Conservation (phyloP, 2,329 filamentous ascomycete species). For the Aspergillus ibericus region DNA sequence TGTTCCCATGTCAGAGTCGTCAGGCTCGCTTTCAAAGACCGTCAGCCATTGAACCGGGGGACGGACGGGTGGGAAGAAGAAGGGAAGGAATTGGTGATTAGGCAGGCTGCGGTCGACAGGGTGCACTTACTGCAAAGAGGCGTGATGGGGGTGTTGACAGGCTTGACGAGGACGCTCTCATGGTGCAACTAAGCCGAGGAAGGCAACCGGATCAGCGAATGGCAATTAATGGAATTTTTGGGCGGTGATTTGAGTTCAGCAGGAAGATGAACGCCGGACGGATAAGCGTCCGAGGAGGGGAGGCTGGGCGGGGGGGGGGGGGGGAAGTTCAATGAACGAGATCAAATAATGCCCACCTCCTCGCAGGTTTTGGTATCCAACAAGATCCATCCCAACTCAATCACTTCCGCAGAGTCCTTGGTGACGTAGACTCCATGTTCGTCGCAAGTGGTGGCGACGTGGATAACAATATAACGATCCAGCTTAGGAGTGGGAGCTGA, state of each 20-base stretch:
- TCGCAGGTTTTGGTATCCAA: slow-evolving; percentile 88
- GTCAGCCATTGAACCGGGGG: slow-evolving; percentile 29
- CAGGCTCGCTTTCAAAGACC: slow-evolving; percentile 70
- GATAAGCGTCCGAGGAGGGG: background rate
- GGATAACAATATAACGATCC: slow-evolving; percentile 96
- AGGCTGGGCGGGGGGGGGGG: slow-evolving; percentile 1
- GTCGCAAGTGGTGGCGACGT: slow-evolving; percentile 97
- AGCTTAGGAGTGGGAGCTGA: slow-evolving; percentile 66
- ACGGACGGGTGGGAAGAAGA: slow-evolving; percentile 14
- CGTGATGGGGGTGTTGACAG: slow-evolving; percentile 97
- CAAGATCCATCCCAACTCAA: slow-evolving; percentile 97
- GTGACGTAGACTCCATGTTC: slow-evolving; percentile 99
- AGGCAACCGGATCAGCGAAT: slow-evolving; percentile 24
- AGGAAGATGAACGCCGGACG: slow-evolving; percentile 1
- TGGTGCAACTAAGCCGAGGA: slow-evolving; percentile 70
- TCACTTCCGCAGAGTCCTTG: slow-evolving; percentile 98
- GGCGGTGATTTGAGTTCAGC: background rate
- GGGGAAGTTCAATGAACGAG: slow-evolving; percentile 8
- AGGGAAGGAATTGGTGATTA: slow-evolving; percentile 1
- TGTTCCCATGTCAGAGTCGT: slow-evolving; percentile 99
- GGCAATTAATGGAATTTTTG: background rate
- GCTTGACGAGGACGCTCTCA: slow-evolving; percentile 95
- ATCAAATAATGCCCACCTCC: slow-evolving; percentile 64
- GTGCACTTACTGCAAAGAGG: slow-evolving; percentile 90
- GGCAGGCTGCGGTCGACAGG: slow-evolving; percentile 13